Percentiles rank a stretch among this genome's conserved stretches.
Conservation (phyloP, 768 basidiomycete genomes). For the Psilocybe cubensis region DNA sequence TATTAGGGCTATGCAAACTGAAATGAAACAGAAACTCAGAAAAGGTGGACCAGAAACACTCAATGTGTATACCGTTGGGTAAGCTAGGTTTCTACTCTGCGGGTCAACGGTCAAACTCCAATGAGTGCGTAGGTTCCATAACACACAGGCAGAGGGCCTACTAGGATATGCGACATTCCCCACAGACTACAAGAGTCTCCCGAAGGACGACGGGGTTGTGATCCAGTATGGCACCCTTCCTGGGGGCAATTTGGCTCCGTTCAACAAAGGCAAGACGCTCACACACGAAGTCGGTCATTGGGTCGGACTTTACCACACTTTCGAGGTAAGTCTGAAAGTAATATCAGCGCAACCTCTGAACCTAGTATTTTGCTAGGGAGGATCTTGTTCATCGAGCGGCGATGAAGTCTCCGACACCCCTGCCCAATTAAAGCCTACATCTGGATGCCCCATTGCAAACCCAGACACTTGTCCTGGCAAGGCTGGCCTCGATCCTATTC, state of each 20-base stretch:
- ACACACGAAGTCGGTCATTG: conserved; percentile 44
- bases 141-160: conserved; percentile 22
- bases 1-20: conserved; percentile 2
- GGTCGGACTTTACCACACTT: conserved; percentile 44
- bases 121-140: conserved; percentile 19
- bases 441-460: conserved; percentile 33
- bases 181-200: conserved; percentile 24
- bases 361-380: conserved; percentile 24
- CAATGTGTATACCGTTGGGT: conserved; percentile 27
- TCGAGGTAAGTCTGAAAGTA: conserved; percentile 23
- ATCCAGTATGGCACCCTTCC: conserved; percentile 34
- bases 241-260: conserved; percentile 31
- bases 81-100: too few species aligned
- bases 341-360: neutral
- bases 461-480: conserved; percentile 35
- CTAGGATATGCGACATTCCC: conserved; percentile 43
- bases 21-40: conserved; percentile 20
- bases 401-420: conserved; percentile 44
- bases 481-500: conserved; percentile 38
- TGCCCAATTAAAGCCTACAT: conserved; percentile 34
- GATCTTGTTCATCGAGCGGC: conserved; percentile 27
- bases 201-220: conserved; percentile 41
- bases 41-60: conserved; percentile 15
- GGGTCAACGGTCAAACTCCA: too few species aligned
- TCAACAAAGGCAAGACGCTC: conserved; percentile 35